Base-by-base conservation (phyloP, 2,329 filamentous ascomycete species). In the Phialocephala sp. region DNA sequence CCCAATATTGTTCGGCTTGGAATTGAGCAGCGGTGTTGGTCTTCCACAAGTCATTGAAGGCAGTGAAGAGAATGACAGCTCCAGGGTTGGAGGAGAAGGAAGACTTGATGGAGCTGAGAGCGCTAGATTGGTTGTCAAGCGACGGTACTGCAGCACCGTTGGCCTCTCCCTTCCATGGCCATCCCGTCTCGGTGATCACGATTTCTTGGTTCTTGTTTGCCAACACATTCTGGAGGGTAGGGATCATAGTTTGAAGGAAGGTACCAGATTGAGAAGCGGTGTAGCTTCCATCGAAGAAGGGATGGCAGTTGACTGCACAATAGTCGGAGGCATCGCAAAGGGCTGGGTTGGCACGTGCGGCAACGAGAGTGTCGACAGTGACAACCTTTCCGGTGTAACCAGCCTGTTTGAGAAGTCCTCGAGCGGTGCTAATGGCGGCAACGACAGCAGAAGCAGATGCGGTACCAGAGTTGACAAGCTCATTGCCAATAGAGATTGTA, bases 1-100 rank as follows among this genome's bases (percentile, higher is more conserved):
- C 93, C 91, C 92, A 95, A 78, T 83, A 93, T 76, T 88, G 85
- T 80, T 97, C 93, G 2, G 91, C 87, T 65, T 87, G 84, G 77
- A 89, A 91, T 1, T 90, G 90, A 24, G 77, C 81, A 2, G 81
- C 76, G 61, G 80, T 83, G 70, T 91, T 85, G 47, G 80, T 76
- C 83, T 96, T 97, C 92, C 93, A 97, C 59, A 83, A 73, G 68
- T 93, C 90, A 77, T 97, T 90, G 80, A 89, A 94, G 3, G 91
- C 89, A 35, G 89, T 91, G 79, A 95, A 94, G 24, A 96, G 80
- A 69, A 94, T 85, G 52, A 94, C 73, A 62, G 87, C 78, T 2
- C 76, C 75, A 0, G 80, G 77, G 59, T 79, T 84, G 58, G 77
- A 75, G 15, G 79, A 73, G 75, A 93, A 93, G 2, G 82, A 80